Conservation (phyloP, 768 basidiomycete genomes). For the Xerocomellus intermedius region DNA sequence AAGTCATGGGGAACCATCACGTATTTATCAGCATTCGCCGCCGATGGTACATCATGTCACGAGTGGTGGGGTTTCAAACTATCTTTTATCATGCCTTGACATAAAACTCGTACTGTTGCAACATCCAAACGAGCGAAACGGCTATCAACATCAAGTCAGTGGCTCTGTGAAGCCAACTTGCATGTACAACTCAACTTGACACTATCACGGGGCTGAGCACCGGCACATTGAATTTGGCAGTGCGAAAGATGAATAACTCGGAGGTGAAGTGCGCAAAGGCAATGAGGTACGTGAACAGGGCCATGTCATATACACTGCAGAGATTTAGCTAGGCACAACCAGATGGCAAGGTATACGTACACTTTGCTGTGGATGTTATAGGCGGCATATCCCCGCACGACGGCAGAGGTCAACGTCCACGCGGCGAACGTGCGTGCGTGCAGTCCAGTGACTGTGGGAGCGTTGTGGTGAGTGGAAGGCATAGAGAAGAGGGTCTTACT, state of each 20-base stretch:
- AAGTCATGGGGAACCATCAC: not conserved
- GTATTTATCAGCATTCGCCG: not conserved
- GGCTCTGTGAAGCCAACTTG: constrained; percentile 12
- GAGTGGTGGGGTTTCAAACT: not conserved
- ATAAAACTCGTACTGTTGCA: constrained; percentile 79
- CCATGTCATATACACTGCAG: constrained; percentile 85
- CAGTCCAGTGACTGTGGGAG: constrained; percentile 68
- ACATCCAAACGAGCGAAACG: constrained; percentile 79
- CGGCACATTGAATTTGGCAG: constrained; percentile 58
- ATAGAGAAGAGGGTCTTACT: constrained; percentile 29
- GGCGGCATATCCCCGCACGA: constrained; percentile 83
- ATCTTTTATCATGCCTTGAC: constrained; percentile 40
- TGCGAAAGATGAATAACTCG: constrained; percentile 80
- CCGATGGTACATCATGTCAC: not conserved
- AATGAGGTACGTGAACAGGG: constrained; percentile 83
- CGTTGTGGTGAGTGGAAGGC: not conserved
- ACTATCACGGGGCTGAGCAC: constrained; percentile 78
- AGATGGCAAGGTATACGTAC: constrained; percentile 43
- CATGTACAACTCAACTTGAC: constrained; percentile 60
- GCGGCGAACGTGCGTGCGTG: constrained; percentile 88
- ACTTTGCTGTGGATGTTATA: constrained; percentile 82
- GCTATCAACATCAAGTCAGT: constrained; percentile 40
- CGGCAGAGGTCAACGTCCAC: constrained; percentile 87
- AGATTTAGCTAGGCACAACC: constrained; percentile 8
- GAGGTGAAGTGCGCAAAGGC: constrained; percentile 88